phyloP scores from a whole-genome alignment of 208 protist species.

The Polymyxa betae region DNA sequence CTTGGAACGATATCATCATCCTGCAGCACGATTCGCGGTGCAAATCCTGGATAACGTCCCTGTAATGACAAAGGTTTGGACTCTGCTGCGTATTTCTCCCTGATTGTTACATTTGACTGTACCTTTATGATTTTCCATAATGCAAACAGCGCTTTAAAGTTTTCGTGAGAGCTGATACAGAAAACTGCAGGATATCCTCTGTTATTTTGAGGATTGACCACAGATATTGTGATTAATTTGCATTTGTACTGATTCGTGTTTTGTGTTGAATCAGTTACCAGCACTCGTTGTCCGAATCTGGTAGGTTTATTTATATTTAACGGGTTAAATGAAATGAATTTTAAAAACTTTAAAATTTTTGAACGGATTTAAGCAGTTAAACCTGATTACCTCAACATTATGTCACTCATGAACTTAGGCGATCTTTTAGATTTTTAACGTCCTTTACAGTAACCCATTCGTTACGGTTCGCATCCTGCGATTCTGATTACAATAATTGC shows the following conservation, averaged over 20 bases:
- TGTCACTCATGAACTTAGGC: not conserved
- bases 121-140: not conserved
- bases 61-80: not conserved
- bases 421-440: not conserved
- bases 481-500: not conserved
- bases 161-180: not conserved
- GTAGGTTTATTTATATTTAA: not conserved
- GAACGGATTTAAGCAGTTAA: not conserved
- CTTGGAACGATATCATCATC: not conserved
- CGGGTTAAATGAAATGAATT: no score
- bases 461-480: no score
- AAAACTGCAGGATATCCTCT: not conserved
- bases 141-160: not conserved
- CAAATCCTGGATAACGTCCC: not conserved
- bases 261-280: not conserved
- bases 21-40: not conserved
- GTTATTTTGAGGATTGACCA: not conserved
- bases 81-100: not conserved
- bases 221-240: not conserved
- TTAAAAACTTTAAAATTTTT: not conserved
- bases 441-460: not conserved
- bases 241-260: not conserved
- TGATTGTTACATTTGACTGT: not conserved
- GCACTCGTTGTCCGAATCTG: not conserved
- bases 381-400: not conserved